Evolutionary conservation across 108 stramenopile species (phyloP).

Genomic region (Epithemia pelagica): DNA sequence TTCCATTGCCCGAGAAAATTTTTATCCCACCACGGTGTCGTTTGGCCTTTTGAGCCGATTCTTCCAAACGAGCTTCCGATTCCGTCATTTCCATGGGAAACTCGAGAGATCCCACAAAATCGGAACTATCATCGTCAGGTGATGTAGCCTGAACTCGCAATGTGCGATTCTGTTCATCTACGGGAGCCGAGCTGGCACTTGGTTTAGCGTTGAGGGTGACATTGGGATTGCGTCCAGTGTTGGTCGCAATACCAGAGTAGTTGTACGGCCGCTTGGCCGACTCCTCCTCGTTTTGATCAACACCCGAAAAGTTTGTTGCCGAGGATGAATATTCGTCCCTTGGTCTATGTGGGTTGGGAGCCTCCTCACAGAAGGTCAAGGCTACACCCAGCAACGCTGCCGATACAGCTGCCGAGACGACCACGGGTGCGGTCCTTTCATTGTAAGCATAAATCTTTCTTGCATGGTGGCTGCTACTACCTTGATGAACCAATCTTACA

Average conservation of each 20-base stretch:
- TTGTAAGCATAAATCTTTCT: not conserved
- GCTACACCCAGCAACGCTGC: not conserved
- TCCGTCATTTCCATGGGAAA: constrained; percentile 37
- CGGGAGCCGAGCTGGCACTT: not conserved
- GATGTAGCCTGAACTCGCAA: not conserved
- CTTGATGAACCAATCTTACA: too few relatives aligned
- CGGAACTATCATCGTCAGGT: not conserved
- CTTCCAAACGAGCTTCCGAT: constrained; percentile 71
- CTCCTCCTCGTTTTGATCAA: not conserved
- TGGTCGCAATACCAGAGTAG: not conserved
- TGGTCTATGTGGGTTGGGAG: too few relatives aligned
- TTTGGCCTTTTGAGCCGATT: constrained; percentile 72
- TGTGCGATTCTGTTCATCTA: too few relatives aligned
- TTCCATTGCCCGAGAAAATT: constrained; percentile 97
- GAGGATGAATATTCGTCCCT: not conserved
- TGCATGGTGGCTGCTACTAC: not conserved
- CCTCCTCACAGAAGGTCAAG: not conserved
- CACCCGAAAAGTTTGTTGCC: not conserved
- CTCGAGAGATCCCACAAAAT: not conserved
- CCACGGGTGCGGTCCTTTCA: not conserved
- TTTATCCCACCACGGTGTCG: constrained; percentile 87
- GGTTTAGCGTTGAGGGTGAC: not conserved
- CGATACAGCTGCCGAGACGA: not conserved
- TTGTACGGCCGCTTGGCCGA: not conserved
- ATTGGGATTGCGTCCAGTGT: not conserved